A percentile compares a stretch with the other conserved stretches of the same genome.
Evolutionary conservation across 2,329 filamentous ascomycete species (phyloP).

Genomic region (Fusarium illudens): DNA sequence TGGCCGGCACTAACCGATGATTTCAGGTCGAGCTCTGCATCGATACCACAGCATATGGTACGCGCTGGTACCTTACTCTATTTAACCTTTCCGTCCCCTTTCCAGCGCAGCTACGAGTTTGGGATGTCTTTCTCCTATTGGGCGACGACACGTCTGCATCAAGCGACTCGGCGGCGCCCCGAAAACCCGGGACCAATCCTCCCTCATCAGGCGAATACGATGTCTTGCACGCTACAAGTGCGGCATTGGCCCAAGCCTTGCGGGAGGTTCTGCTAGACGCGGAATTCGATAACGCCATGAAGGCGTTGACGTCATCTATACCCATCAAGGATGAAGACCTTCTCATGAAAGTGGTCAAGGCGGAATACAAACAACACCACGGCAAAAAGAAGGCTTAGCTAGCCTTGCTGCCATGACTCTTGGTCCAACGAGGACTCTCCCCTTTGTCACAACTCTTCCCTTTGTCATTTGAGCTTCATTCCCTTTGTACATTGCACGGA

Average conservation of each 20-base stretch:
- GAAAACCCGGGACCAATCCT: conserved; percentile 31
- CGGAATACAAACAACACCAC: conserved; percentile 80
- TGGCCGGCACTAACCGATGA: conserved; percentile 22
- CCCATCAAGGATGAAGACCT: conserved; percentile 94
- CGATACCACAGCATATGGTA: conserved; percentile 91
- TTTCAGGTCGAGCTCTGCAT: conserved; percentile 77
- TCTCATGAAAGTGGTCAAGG: conserved; percentile 87
- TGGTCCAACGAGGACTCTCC: conserved; percentile 30
- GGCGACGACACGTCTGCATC: conserved; percentile 54
- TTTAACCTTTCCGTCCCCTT: conserved; percentile 99
- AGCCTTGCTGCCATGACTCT: conserved; percentile 40
- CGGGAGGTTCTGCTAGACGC: conserved; percentile 88
- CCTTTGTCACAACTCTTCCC: conserved; percentile 18
- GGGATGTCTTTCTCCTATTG: conserved; percentile 97
- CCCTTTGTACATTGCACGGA: conserved; percentile 33
- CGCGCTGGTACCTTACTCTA: conserved; percentile 94
- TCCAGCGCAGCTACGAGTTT: conserved; percentile 90
- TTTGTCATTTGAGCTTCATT: conserved; percentile 24
- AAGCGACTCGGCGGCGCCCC: conserved; percentile 18
- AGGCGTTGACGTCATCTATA: conserved; percentile 91
- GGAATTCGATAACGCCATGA: conserved; percentile 98
- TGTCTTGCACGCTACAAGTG: conserved; percentile 87
- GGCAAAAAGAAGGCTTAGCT: conserved; percentile 54
- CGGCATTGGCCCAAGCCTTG: conserved; percentile 89
- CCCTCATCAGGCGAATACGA: conserved; percentile 68